phyloP scores from a whole-genome alignment of 805 yeast species.

The Cyberlindnera xishuangbannaensis region DNA sequence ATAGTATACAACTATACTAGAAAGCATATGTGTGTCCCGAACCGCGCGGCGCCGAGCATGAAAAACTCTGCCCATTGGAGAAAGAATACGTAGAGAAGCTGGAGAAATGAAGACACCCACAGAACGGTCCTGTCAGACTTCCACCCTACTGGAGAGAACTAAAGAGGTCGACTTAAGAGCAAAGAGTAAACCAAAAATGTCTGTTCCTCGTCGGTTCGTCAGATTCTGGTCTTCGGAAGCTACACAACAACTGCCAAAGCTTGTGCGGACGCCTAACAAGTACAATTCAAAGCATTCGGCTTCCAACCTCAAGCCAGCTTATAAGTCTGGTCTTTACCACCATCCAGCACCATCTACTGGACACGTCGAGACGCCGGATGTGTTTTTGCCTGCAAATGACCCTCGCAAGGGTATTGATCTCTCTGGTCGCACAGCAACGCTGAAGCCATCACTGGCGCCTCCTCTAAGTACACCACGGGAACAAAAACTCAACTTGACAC shows the following conservation, averaged over 20 bases:
- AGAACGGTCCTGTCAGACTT: no score
- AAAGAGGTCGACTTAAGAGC: no score
- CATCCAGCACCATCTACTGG: constrained; percentile 61
- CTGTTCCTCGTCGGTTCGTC: no score
- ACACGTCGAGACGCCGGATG: constrained; percentile 54
- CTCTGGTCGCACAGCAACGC: constrained; percentile 17
- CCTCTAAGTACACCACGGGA: constrained; percentile 32
- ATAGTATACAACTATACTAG: no score
- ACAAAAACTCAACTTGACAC: constrained; percentile 50
- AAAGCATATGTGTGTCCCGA: no score
- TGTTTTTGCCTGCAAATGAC: constrained; percentile 59
- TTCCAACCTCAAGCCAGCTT: constrained; percentile 47
- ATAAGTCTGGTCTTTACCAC: constrained; percentile 49
- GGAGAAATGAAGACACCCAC: no score
- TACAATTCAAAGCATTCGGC: constrained; percentile 62
- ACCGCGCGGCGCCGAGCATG: no score
- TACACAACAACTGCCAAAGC: constrained; percentile 8
- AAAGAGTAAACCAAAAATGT: no score
- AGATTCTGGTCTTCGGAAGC: constrained; percentile 10
- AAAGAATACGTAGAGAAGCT: no score
- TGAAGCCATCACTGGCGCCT: constrained; percentile 27
- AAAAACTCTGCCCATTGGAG: no score
- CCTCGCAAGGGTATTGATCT: constrained; percentile 41
- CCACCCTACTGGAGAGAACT: no score
- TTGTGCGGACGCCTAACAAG: constrained; percentile 41